Conservation (phyloP, 495 filamentous ascomycete species). For the Tuber microsphaerosporum region DNA sequence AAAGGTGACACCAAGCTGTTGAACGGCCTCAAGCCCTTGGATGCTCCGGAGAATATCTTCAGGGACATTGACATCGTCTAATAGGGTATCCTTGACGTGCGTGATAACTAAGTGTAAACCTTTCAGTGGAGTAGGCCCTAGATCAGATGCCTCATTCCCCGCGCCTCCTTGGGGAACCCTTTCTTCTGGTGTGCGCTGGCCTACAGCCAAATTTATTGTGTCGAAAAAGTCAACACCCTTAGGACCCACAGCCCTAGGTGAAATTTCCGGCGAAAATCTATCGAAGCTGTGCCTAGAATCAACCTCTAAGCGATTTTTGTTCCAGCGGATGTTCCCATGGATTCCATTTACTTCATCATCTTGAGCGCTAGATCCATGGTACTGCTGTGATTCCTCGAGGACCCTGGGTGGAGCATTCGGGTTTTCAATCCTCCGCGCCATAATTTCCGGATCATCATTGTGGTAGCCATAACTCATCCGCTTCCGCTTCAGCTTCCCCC, state of each 20-base stretch:
- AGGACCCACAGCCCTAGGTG: neutral
- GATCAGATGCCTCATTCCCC: neutral
- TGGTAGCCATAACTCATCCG: conserved; percentile 33
- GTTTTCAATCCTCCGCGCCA: conserved; percentile 4
- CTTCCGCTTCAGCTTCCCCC: conserved; percentile 37
- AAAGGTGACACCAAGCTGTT: conserved; percentile 71
- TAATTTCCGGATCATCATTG: conserved; percentile 31
- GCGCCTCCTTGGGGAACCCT: neutral
- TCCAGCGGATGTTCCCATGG: neutral
- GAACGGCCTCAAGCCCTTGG: conserved; percentile 52
- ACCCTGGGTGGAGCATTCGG: conserved; percentile 7
- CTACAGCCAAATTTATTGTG: conserved; percentile 15
- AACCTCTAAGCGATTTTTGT: conserved; percentile 9
- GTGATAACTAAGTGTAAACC: conserved; percentile 66
- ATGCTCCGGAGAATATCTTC: conserved; percentile 65
- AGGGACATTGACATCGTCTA: conserved; percentile 54
- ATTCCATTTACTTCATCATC: neutral
- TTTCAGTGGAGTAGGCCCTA: conserved; percentile 41
- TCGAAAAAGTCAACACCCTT: conserved; percentile 42
- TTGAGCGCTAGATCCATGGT: conserved; percentile 3
- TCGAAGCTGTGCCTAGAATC: conserved; percentile 8
- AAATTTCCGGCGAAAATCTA: conserved; percentile 21
- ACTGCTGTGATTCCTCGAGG: conserved; percentile 2
- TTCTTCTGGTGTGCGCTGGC: conserved; percentile 20
- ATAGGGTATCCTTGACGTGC: conserved; percentile 69